phyloP scores from a whole-genome alignment of 2,329 filamentous ascomycete species.

The Fusarium sp. region DNA sequence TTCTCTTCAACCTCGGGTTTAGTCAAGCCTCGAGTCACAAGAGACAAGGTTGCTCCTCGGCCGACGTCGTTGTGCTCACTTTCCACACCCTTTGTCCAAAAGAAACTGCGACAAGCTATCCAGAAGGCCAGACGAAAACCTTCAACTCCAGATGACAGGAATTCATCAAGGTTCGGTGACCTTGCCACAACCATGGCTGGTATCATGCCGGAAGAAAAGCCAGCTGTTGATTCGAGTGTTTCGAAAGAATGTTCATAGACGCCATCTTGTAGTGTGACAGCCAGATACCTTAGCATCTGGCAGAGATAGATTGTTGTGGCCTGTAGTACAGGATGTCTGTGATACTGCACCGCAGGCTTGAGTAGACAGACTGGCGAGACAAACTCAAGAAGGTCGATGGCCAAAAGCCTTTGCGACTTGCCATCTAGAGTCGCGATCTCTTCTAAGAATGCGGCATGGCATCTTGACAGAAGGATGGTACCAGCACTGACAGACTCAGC shows the following conservation, averaged over 20 bases:
- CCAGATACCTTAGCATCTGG: slow-evolving; percentile 4
- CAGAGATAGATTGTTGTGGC: slow-evolving; percentile 7
- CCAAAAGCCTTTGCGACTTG: neutral
- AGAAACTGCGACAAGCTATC: slow-evolving; percentile 1
- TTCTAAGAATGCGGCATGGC: neutral
- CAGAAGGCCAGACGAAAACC: slow-evolving; percentile 7
- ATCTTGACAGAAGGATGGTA: neutral
- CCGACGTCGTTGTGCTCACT: too few species aligned
- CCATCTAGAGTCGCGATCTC: neutral
- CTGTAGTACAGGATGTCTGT: slow-evolving; percentile 1
- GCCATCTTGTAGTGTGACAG: neutral
- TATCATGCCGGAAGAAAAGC: slow-evolving; percentile 9
- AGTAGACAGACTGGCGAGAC: neutral
- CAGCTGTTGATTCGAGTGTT: neutral
- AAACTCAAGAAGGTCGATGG: neutral
- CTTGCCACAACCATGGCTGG: neutral
- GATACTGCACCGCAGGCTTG: neutral
- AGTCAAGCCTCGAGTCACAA: neutral
- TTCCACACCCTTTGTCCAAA: too few species aligned
- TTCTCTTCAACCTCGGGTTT: neutral
- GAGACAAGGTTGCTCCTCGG: neutral
- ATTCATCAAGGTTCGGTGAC: neutral
- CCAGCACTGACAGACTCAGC: neutral
- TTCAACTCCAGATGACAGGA: neutral
- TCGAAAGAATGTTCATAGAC: neutral